Evolutionary conservation across 1,284 basidiomycete species (phyloP).

Genomic region (Apiotrichum gracile): DNA sequence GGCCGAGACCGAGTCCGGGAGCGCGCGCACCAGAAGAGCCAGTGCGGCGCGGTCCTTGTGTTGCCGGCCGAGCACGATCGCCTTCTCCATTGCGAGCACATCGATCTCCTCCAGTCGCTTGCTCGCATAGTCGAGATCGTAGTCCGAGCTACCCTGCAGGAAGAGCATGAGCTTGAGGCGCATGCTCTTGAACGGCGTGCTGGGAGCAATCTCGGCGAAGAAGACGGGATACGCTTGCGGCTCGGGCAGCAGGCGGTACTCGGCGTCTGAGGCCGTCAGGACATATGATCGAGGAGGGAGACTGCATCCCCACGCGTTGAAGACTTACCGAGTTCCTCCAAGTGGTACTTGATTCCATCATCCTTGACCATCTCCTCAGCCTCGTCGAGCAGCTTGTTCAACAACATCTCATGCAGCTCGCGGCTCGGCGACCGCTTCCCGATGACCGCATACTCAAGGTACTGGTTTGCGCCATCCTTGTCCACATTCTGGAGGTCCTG

Average conservation of each 20-base stretch:
- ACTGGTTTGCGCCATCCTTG: constrained; percentile 58
- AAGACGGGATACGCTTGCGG: constrained; percentile 39
- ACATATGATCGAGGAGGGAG: too few species aligned
- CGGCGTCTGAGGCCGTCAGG: constrained; percentile 27
- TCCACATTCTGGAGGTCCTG: constrained; percentile 38
- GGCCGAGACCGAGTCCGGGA: constrained; percentile 68
- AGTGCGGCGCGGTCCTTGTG: constrained; percentile 63
- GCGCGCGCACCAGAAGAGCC: constrained; percentile 59
- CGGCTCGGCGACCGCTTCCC: constrained; percentile 52
- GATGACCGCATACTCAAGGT: constrained; percentile 73
- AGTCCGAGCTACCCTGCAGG: constrained; percentile 65
- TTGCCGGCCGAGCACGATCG: constrained; percentile 72
- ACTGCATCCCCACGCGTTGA: neutral
- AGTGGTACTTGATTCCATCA: constrained; percentile 45
- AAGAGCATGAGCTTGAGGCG: constrained; percentile 72
- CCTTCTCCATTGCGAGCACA: constrained; percentile 62
- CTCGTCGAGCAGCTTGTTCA: constrained; percentile 28
- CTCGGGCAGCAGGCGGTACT: constrained; percentile 36
- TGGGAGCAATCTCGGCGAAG: constrained; percentile 51
- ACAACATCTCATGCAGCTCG: constrained; percentile 36
- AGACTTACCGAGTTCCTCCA: constrained; percentile 42
- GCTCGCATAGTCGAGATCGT: constrained; percentile 56
- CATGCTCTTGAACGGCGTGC: constrained; percentile 63
- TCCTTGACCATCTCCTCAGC: constrained; percentile 29
- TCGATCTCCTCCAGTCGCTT: constrained; percentile 50